Percentiles rank a stretch among this genome's conserved stretches.
These are phyloP conservation scores for Batkoa obscura DNA, from an alignment of 371 early-diverging fungal genomes.

Conservation along the genomic window DNA sequence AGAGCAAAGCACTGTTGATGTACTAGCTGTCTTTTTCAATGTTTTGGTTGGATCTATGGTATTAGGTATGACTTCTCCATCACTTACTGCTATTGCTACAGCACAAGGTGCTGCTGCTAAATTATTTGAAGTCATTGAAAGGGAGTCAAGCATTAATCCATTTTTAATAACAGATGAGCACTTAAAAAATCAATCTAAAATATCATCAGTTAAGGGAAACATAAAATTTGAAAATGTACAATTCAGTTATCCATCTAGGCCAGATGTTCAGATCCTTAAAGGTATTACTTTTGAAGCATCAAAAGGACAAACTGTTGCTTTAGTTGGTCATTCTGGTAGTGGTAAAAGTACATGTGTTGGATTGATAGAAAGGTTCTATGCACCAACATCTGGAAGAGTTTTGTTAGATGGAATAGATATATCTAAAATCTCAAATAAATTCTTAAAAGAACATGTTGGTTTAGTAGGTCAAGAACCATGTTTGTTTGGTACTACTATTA, in stretches of 20 bases:
- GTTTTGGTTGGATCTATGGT: conserved; percentile 31
- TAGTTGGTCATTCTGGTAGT: conserved; percentile 62
- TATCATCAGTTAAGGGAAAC: conserved; percentile 22
- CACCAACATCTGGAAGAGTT: conserved; percentile 6
- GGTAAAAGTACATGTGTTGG: conserved; percentile 78
- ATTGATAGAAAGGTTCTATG: conserved; percentile 77
- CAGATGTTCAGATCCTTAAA: conserved; percentile 33
- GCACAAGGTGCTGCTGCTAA: conserved; percentile 37
- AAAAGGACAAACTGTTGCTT: conserved; percentile 41
- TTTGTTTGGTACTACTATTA: conserved; percentile 58
- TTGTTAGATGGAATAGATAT: conserved; percentile 36
- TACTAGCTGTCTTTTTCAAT: conserved; percentile 41
- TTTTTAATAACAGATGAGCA: conserved; percentile 34
- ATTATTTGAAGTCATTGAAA: conserved; percentile 55
- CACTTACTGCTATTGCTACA: conserved; percentile 27
- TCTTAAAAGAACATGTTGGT: conserved; percentile 38
- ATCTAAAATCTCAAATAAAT: conserved; percentile 22
- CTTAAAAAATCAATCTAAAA: conserved; percentile 23
- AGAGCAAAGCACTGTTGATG: conserved; percentile 18
- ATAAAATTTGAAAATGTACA: conserved; percentile 42
- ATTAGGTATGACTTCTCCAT: conserved; percentile 26
- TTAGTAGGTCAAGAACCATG: conserved; percentile 66
- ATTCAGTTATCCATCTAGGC: conserved; percentile 50
- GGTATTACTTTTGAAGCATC: conserved; percentile 15
- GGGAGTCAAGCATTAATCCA: conserved; percentile 30